These are phyloP conservation scores for Cucumis melo DNA, from an alignment of 306 rosid genomes.

Conservation along the genomic window DNA sequence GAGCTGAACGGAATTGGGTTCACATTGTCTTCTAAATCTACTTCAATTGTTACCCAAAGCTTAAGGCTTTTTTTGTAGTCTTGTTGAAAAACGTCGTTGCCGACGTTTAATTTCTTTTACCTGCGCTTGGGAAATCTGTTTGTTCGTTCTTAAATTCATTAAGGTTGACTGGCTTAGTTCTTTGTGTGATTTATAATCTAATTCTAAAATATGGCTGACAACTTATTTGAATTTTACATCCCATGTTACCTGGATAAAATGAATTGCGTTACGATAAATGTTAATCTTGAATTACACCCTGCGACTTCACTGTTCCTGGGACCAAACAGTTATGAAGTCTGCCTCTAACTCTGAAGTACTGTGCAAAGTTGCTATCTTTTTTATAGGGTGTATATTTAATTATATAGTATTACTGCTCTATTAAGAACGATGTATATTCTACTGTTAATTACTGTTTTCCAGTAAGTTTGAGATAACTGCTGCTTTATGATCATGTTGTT, in stretches of 20 bases:
- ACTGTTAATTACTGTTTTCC: background rate
- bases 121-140: background rate
- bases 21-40: background rate
- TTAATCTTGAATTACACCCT: background rate
- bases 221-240: background rate
- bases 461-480: background rate
- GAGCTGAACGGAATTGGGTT: background rate
- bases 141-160: background rate
- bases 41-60: background rate
- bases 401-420: background rate
- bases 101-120: background rate
- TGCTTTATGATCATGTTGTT: background rate
- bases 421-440: background rate
- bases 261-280: background rate
- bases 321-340: background rate
- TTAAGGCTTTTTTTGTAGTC: background rate
- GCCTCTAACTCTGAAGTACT: background rate
- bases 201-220: background rate
- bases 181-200: background rate
- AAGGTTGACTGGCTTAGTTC: background rate
- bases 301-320: background rate
- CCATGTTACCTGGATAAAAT: background rate
- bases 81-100: background rate
- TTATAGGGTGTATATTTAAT: background rate
- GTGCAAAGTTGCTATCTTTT: background rate